phyloP scores from a whole-genome alignment of 2,329 filamentous ascomycete genomes.

The Colletotrichum eremochloae region DNA sequence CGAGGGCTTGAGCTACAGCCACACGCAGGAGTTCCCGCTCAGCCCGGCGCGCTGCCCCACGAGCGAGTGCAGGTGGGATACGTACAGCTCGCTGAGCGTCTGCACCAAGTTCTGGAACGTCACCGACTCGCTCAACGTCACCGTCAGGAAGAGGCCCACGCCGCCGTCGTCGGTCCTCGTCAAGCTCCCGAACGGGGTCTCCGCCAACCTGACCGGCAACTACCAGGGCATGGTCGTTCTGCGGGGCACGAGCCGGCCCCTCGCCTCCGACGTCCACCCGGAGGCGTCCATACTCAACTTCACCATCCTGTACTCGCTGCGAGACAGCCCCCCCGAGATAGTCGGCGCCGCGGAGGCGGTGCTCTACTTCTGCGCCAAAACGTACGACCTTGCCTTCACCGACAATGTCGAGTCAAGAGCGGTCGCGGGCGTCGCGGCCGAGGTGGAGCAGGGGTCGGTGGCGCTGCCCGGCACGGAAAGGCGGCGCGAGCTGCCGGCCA shows the following conservation, averaged over 20 bases:
- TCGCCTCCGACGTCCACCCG: background rate
- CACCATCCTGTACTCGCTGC: slow-evolving; percentile 15
- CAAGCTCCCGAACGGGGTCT: background rate
- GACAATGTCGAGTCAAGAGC: slow-evolving; percentile 19
- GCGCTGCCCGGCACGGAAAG: slow-evolving; percentile 8
- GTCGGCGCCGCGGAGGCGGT: slow-evolving; percentile 38
- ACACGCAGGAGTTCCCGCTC: slow-evolving; percentile 15
- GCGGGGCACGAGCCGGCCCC: background rate
- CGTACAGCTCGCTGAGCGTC: slow-evolving; percentile 11
- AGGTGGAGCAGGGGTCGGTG: slow-evolving; percentile 18
- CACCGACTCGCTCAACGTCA: background rate
- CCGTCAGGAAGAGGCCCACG: background rate
- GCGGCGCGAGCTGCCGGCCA: slow-evolving; percentile 4
- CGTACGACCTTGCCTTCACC: slow-evolving; percentile 28
- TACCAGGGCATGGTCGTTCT: slow-evolving; percentile 1
- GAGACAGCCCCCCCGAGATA: background rate
- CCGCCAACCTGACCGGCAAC: background rate
- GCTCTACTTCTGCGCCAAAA: slow-evolving; percentile 41
- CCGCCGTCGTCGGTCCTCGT: background rate
- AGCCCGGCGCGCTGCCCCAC: slow-evolving; percentile 20
- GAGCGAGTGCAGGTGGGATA: slow-evolving; percentile 1
- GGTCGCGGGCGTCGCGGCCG: background rate
- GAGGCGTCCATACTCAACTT: slow-evolving; percentile 31
- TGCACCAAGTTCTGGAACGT: slow-evolving; percentile 22
- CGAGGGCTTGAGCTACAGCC: slow-evolving; percentile 17